A percentile compares a stretch with the other conserved stretches of the same genome.
phyloP scores from a whole-genome alignment of 2,329 filamentous ascomycete genomes.

The Rutstroemia sp. region DNA sequence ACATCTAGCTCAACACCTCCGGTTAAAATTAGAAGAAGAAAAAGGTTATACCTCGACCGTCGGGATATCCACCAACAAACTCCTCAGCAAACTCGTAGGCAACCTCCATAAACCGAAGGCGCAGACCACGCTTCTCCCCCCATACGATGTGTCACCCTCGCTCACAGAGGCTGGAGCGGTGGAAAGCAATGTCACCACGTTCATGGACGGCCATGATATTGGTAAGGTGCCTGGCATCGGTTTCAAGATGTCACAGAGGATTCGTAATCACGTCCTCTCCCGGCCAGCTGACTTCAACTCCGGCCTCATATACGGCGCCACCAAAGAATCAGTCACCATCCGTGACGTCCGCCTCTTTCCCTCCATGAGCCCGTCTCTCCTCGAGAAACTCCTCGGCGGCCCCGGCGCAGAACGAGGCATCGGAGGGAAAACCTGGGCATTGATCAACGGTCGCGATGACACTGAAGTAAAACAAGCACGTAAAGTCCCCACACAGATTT shows the following conservation, averaged over 20 bases:
- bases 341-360: conserved; percentile 55
- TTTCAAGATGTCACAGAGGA: conserved; percentile 63
- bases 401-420: conserved; percentile 65
- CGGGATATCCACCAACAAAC: conserved; percentile 81
- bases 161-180: conserved; percentile 21
- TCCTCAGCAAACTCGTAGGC: conserved; percentile 78
- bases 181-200: conserved; percentile 49
- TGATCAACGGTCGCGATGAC: conserved; percentile 76
- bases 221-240: conserved; percentile 82
- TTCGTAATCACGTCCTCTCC: conserved; percentile 53
- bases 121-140: conserved; percentile 76
- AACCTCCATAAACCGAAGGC: conserved; percentile 77
- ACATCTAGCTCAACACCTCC: conserved; percentile 70
- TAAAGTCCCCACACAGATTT: conserved; percentile 77
- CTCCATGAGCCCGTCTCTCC: conserved; percentile 51
- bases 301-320: conserved; percentile 40
- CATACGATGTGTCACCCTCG: conserved; percentile 34
- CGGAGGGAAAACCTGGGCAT: conserved; percentile 64
- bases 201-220: conserved; percentile 70
- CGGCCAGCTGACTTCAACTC: conserved; percentile 33
- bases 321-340: conserved; percentile 54
- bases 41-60: conserved; percentile 83
- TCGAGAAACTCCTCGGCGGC: conserved; percentile 64
- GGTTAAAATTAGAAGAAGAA: conserved; percentile 63
- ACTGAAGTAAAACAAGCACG: conserved; percentile 64